Base-by-base conservation (phyloP, 371 early-diverging fungal species). In the Nosema granulosis region DNA sequence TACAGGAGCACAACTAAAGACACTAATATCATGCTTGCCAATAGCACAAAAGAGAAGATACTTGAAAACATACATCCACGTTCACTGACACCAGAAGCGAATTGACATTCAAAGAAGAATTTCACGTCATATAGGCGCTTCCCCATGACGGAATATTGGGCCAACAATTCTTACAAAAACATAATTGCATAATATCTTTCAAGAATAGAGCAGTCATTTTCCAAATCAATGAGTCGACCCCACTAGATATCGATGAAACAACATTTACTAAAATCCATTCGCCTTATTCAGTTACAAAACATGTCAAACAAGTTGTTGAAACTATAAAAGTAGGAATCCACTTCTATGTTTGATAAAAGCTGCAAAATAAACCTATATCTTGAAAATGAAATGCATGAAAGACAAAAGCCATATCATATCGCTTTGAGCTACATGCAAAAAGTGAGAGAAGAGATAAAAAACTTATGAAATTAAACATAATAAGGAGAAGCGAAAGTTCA, bases 401-500 rank as follows among this genome's bases (percentile, higher is more conserved):
- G 43, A 9, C 43, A 43, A 43, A 43, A 16, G 16, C 43, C 43
- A 3, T 37, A 63, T 22, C 13, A 35, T 16, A 38, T 66, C 1
- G 4, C 66, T 6, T 6, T 22, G 4, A 18, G 26, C 22, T 28
- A 3, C 28, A 20, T 49, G 11, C 1, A 6, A 3, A 20, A 38
- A 18, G 22, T 28, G 6, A 66, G 49, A 28, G 24, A n/a, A 20
- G 66, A 66, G 49, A 66, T 66, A 13, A 6, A 49, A 66, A 51
- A 49, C 50, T 66, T 9, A 3, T 66, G 6, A n/a, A 38, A 3
- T 29, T 31, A 56, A 52, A 57, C 1, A 73, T 73, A 54, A 73
- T 73, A 12, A 32, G 31, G n/a, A 37, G 56, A 37, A 65, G 43
- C 16, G 29, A 61, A 37, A 26, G 56, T 1, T 1, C 29, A 4